Evolutionary conservation across 2,329 filamentous ascomycete species (phyloP), one percentile per base, ranked within the genome.

Genomic region (Sarocladium strictum): DNA sequence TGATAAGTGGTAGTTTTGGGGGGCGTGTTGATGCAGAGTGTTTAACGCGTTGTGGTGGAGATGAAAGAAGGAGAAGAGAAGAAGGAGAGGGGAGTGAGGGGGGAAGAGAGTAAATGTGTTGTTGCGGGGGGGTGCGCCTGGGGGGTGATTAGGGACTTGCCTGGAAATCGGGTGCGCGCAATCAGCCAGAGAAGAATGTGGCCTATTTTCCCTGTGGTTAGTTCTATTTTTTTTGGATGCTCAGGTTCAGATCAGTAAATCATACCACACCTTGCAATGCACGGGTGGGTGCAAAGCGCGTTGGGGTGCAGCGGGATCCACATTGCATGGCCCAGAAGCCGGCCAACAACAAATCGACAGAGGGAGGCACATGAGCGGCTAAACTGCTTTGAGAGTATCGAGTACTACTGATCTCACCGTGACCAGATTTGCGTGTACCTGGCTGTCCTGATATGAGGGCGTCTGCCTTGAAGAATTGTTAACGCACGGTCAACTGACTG

Each of bases 121-220:
- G 15, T 32, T 60, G 66, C 55, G 68, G 67, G 67, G 63, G 61
- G 61, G 59, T 58, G 58, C 59, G 47, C 21, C n/a, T 21, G n/a
- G 47, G 47, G 12, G 38, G 47, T 51, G 47, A 51, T 51, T 52
- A 55, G 56, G 56, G 58, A 54, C 62, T 68, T 70, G 3, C n/a
- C n/a, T n/a, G 14, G 7, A 47, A 71, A 71, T 70, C 71, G 71
- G 61, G 64, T 61, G 66, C 60, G 59, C 59, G 62, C 64, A 71
- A 71, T 71, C 69, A 70, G 67, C 19, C 40, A 24, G 12, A 43
- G 40, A 10, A 21, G 58, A 23, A 9, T 23, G n/a, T 21, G 38
- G 17, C 38, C 38, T 43, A 43, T 43, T 43, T 43, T 43, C 38
- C n/a, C n/a, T n/a, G n/a, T n/a, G n/a, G n/a, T n/a, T n/a, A n/a